A percentile compares a stretch with the other conserved stretches of the same genome.
Conservation (phyloP, 768 basidiomycete species). For the Lyophyllum shimeji region DNA sequence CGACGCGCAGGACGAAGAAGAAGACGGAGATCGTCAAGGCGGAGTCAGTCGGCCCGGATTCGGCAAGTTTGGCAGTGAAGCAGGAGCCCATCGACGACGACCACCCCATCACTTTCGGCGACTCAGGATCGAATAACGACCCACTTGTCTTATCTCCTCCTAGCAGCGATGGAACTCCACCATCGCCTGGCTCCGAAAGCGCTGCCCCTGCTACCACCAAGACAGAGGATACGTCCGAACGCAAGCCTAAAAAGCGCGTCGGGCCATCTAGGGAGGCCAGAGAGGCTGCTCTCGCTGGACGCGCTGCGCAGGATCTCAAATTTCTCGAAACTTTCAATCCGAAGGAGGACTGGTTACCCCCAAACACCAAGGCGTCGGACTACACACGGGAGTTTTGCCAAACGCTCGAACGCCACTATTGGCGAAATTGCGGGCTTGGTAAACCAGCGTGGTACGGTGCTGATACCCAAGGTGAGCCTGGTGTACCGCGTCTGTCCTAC, state of each 20-base stretch:
- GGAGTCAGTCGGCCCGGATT: slow-evolving; percentile 46
- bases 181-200: slow-evolving; percentile 26
- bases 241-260: slow-evolving; percentile 28
- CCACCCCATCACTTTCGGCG: slow-evolving; percentile 21
- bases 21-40: slow-evolving; percentile 35
- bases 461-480: slow-evolving; percentile 78
- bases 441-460: slow-evolving; percentile 98
- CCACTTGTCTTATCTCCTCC: slow-evolving; percentile 39
- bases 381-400: slow-evolving; percentile 89
- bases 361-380: slow-evolving; percentile 66
- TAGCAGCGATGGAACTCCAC: slow-evolving; percentile 34
- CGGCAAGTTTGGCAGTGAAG: slow-evolving; percentile 37
- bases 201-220: slow-evolving; percentile 13
- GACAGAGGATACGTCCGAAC: slow-evolving; percentile 17
- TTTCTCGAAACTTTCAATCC: slow-evolving; percentile 79
- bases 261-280: slow-evolving; percentile 47
- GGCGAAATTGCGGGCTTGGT: slow-evolving; percentile 88
- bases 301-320: slow-evolving; percentile 40
- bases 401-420: slow-evolving; percentile 85
- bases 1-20: slow-evolving; percentile 40
- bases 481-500: background rate
- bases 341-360: slow-evolving; percentile 75
- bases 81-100: slow-evolving; percentile 46
- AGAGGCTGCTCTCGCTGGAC: slow-evolving; percentile 49
- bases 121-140: slow-evolving; percentile 19